Conservation (phyloP, 768 basidiomycete species). For the Amanita rimosa region DNA sequence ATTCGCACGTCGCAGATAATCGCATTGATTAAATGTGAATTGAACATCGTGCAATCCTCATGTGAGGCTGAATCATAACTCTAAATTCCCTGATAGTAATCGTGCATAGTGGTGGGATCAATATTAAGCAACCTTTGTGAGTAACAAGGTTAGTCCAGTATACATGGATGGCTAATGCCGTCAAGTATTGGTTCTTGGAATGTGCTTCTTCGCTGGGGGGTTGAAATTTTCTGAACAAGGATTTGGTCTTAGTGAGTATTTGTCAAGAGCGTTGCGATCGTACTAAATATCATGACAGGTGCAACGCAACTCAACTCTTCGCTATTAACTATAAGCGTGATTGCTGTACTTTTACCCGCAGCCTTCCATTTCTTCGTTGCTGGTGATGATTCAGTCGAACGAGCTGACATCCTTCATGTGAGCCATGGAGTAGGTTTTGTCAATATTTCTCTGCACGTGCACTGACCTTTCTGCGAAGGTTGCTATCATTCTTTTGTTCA, state of each 20-base stretch:
- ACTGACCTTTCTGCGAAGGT: constrained; percentile 28
- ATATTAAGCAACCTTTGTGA: constrained; percentile 76
- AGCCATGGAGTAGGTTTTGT: constrained; percentile 56
- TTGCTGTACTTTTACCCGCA: constrained; percentile 68
- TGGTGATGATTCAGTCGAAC: constrained; percentile 18
- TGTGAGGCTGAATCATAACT: constrained; percentile 32
- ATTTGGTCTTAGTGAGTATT: constrained; percentile 55
- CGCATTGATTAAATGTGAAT: constrained; percentile 40
- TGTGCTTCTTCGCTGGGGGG: constrained; percentile 88
- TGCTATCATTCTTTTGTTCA: constrained; percentile 66
- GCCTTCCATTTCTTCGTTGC: constrained; percentile 57
- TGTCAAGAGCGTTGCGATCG: neutral
- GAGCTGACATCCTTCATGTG: constrained; percentile 43
- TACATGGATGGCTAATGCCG: constrained; percentile 3
- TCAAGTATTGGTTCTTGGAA: constrained; percentile 70
- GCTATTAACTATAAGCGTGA: constrained; percentile 66
- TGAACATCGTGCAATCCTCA: constrained; percentile 72
- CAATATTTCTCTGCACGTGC: neutral
- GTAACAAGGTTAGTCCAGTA: constrained; percentile 15
- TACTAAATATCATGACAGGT: constrained; percentile 17
- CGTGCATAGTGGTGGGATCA: constrained; percentile 62
- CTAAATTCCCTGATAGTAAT: constrained; percentile 7
- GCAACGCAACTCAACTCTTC: constrained; percentile 69
- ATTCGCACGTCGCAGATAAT: constrained; percentile 26
- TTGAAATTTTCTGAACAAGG: constrained; percentile 71